phyloP scores from a whole-genome alignment of 306 rosid species.

The Cicer yamashitae region DNA sequence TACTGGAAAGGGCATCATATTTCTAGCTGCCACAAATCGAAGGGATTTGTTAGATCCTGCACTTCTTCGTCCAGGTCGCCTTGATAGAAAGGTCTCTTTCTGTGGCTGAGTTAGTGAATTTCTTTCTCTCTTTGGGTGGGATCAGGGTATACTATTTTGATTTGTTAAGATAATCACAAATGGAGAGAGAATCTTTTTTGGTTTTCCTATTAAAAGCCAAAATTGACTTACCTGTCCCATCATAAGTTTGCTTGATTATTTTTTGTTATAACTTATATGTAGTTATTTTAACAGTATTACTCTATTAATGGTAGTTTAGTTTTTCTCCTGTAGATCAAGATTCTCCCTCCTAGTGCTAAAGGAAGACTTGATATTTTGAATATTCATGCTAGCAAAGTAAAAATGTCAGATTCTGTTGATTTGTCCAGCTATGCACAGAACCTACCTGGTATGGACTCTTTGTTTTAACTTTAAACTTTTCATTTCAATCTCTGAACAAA shows the following conservation, averaged over 20 bases:
- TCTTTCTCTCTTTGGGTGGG: conserved; percentile 42
- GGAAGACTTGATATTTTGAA: conserved; percentile 92
- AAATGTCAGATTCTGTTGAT: conserved; percentile 91
- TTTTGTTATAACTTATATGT: conserved; percentile 12
- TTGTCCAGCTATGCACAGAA: conserved; percentile 84
- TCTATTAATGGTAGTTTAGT: conserved; percentile 38
- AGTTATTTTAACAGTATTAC: conserved; percentile 40
- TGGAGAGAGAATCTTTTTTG: conserved; percentile 32
- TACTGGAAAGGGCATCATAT: conserved; percentile 98
- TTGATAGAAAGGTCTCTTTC: conserved; percentile 94
- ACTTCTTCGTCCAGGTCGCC: conserved; percentile 99
- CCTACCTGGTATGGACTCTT: conserved; percentile 72
- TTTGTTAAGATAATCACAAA: conserved; percentile 14
- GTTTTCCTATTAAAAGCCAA: conserved; percentile 38
- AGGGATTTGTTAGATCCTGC: conserved; percentile 98
- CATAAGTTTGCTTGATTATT: conserved; percentile 39
- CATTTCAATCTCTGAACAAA: conserved; percentile 43
- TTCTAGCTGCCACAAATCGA: conserved; percentile 97
- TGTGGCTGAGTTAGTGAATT: conserved; percentile 32
- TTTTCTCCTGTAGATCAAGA: conserved; percentile 71
- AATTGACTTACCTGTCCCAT: conserved; percentile 19
- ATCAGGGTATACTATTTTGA: conserved; percentile 30
- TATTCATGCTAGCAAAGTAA: conserved; percentile 91
- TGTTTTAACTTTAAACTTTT: conserved; percentile 33
- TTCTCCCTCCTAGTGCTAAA: conserved; percentile 83